These are phyloP conservation scores for Didymella keratinophila DNA, from an alignment of 2,329 filamentous ascomycete species.

Conservation along the genomic window DNA sequence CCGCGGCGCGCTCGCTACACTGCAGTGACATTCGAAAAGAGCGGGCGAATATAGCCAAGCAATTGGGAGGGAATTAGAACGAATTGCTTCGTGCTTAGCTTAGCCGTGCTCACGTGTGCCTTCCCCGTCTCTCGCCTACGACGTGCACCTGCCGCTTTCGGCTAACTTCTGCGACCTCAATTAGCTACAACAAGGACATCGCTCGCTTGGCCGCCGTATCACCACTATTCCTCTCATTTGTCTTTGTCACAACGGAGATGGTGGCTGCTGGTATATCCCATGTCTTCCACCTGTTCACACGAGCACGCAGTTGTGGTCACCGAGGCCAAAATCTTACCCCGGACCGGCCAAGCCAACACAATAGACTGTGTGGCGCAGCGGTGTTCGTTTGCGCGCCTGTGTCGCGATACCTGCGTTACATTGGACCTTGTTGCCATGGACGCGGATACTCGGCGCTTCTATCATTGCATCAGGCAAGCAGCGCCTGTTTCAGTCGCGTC, in stretches of 20 bases:
- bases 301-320: conserved; percentile 5
- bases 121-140: conserved; percentile 14
- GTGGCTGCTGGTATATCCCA: conserved; percentile 28
- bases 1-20: conserved; percentile 13
- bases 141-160: conserved; percentile 25
- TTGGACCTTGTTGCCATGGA: conserved; percentile 18
- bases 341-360: conserved; percentile 11
- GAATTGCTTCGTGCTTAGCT: conserved; percentile 19
- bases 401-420: conserved; percentile 23
- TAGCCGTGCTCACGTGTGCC: conserved; percentile 30
- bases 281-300: conserved; percentile 12
- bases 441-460: conserved; percentile 21
- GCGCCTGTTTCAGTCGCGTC: conserved; percentile 26
- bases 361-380: conserved; percentile 15
- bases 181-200: conserved; percentile 3
- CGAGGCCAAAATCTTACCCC: conserved; percentile 3
- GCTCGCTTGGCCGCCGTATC: conserved; percentile 23
- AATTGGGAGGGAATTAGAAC: conserved; percentile 12
- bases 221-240: conserved; percentile 14
- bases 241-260: conserved; percentile 26
- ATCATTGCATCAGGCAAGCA: conserved; percentile 17
- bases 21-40: conserved; percentile 20
- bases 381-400: conserved; percentile 18
- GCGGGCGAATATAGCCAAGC: conserved; percentile 22
- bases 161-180: conserved; percentile 10